phyloP scores from a whole-genome alignment of 2,329 filamentous ascomycete species.

The Myriangium duriaei region DNA sequence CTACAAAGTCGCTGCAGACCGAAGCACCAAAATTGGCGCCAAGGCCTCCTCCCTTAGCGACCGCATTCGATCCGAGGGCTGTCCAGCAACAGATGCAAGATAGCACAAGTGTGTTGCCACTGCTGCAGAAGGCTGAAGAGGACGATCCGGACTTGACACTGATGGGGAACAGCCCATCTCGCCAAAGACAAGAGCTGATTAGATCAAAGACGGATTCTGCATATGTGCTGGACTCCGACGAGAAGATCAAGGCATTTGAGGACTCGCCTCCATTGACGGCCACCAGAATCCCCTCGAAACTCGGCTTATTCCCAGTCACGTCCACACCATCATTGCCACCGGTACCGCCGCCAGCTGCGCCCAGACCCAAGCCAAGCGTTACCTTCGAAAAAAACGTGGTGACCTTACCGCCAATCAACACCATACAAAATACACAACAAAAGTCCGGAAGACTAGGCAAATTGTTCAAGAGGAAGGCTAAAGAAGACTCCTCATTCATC shows the following conservation, averaged over 20 bases:
- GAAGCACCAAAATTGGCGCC: too few relatives aligned
- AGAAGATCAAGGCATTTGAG: constrained; percentile 1
- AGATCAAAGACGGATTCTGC: constrained; percentile 6
- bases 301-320: constrained; percentile 9
- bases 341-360: neutral
- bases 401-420: neutral
- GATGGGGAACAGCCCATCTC: neutral
- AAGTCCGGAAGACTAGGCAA: constrained; percentile 4
- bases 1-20: neutral
- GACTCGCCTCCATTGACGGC: constrained; percentile 3
- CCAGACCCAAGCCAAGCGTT: neutral
- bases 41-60: too few relatives aligned
- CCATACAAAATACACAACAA: neutral
- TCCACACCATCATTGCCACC: neutral
- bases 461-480: constrained; percentile 7
- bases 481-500: constrained; percentile 5
- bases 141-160: neutral
- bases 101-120: neutral
- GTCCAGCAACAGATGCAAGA: constrained; percentile 8
- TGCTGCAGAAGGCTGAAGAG: neutral
- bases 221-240: constrained; percentile 2
- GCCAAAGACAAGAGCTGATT: neutral
- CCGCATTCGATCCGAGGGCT: constrained; percentile 5
- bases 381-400: neutral
- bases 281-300: constrained; percentile 2